Evolutionary conservation across 441 rosid species (phyloP), one percentile per base, ranked within the genome.

Genomic region (Capsella rubella): DNA sequence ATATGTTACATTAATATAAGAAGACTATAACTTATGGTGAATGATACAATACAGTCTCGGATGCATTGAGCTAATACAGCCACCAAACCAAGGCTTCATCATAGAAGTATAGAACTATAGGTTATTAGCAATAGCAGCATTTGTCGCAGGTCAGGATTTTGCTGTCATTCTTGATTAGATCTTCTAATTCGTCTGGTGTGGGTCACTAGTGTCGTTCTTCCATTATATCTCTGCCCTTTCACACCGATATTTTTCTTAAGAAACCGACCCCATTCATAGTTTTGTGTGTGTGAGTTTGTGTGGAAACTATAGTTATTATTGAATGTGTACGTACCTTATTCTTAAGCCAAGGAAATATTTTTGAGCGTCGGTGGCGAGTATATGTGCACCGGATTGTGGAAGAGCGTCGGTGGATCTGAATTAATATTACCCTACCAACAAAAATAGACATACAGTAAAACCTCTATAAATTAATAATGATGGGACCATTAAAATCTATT

Each of bases 351-450:
- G 4, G 3, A 32, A 4, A 1, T n/a, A 3, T 13, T 12, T 28
- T 11, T 43, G 31, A 42, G 39, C 72, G 64, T 68, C 62, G 72
- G 72, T 67, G 52, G 31, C 40, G 27, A 8, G n/a, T 45, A 46
- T 25, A 46, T 25, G 31, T 47, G 18, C 66, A 58, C 58, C 66
- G 49, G 66, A 34, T 69, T n/a, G 73, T 69, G 25, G 73, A 55
- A 46, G 37, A 46, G 57, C 74, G 74, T 71, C 67, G 68, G 67
- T 60, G 75, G 75, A 71, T 71, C 67, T 71, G 60, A 49, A 40
- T 71, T 47, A 47, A 58, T 47, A 21, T 21, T 21, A 59, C 47
- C 64, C 32, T 40, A 60, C 50, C 43, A 59, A 21, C 31, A 60
- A 60, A 25, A 60, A 21, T 21, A 60, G 1, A 60, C 13, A 13